These are phyloP conservation scores for Claviceps spartinae DNA, from an alignment of 2,329 filamentous ascomycete species.

Conservation along the genomic window DNA sequence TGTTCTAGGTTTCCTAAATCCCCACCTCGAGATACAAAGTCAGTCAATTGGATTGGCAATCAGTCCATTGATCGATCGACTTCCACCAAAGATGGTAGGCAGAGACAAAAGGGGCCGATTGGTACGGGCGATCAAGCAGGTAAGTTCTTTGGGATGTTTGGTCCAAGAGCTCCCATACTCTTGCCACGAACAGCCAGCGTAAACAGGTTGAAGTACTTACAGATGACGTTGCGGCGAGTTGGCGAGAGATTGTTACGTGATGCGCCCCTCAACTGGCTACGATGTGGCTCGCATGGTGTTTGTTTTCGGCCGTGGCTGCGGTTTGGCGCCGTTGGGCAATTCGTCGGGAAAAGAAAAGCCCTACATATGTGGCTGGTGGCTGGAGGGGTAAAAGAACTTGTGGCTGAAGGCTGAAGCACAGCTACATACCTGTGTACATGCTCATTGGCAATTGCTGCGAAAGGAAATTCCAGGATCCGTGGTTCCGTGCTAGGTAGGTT, in stretches of 20 bases:
- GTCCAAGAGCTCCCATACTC: not conserved
- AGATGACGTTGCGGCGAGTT: not conserved
- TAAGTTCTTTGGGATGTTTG: not conserved
- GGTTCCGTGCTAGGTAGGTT: too few species aligned
- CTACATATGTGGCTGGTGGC: not conserved
- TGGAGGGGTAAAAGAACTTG: not conserved
- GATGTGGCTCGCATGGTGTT: conserved; percentile 1
- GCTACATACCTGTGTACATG: not conserved
- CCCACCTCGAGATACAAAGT: not conserved
- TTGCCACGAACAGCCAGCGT: not conserved
- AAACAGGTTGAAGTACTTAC: not conserved
- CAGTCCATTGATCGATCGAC: not conserved
- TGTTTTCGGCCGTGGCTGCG: not conserved
- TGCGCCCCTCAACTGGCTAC: not conserved
- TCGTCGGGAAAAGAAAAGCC: not conserved
- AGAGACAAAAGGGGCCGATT: not conserved
- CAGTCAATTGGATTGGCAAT: not conserved
- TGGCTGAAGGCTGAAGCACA: not conserved
- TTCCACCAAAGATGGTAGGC: not conserved
- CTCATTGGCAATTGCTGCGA: not conserved
- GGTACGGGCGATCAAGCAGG: not conserved
- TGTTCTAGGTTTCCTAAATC: not conserved
- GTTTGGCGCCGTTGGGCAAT: conserved; percentile 2
- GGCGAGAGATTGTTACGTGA: not conserved
- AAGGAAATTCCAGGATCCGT: not conserved